phyloP scores from a whole-genome alignment of 345 rosid species.

The Linum lewisii region DNA sequence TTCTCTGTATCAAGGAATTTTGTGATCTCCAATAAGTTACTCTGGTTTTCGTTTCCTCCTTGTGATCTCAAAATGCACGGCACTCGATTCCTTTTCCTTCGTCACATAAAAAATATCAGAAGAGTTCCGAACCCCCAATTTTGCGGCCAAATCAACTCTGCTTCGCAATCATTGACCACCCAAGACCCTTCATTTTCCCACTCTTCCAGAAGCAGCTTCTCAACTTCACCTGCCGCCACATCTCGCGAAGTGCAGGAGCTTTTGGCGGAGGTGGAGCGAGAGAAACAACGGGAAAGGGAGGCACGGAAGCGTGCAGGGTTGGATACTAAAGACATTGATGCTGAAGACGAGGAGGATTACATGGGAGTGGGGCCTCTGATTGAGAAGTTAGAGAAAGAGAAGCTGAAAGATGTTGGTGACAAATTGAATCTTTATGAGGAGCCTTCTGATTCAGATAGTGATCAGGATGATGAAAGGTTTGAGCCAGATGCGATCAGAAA shows the following conservation, averaged over 20 bases:
- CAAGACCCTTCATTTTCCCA: slow-evolving; percentile 20
- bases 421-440: slow-evolving; percentile 34
- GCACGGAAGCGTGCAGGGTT: slow-evolving; percentile 57
- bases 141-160: slow-evolving; percentile 12
- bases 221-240: slow-evolving; percentile 18
- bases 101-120: slow-evolving; percentile 8
- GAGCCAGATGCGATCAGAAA: slow-evolving; percentile 31
- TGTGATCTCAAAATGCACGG: not conserved
- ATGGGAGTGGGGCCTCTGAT: slow-evolving; percentile 67
- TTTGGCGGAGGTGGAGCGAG: slow-evolving; percentile 50
- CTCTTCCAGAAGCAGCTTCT: slow-evolving; percentile 33
- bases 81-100: slow-evolving; percentile 14
- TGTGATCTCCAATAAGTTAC: not conserved
- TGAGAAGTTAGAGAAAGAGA: slow-evolving; percentile 61
- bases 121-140: slow-evolving; percentile 1
- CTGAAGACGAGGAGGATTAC: slow-evolving; percentile 77
- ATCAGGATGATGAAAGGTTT: slow-evolving; percentile 45
- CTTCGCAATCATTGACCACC: slow-evolving; percentile 12
- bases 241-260: slow-evolving; percentile 35
- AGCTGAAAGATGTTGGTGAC: slow-evolving; percentile 31
- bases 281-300: slow-evolving; percentile 65
- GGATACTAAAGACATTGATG: slow-evolving; percentile 64
- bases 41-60: not conserved
- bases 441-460: slow-evolving; percentile 67
- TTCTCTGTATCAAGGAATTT: not conserved